Conservation (phyloP, 306 rosid species). For the Castanopsis chinensis region DNA sequence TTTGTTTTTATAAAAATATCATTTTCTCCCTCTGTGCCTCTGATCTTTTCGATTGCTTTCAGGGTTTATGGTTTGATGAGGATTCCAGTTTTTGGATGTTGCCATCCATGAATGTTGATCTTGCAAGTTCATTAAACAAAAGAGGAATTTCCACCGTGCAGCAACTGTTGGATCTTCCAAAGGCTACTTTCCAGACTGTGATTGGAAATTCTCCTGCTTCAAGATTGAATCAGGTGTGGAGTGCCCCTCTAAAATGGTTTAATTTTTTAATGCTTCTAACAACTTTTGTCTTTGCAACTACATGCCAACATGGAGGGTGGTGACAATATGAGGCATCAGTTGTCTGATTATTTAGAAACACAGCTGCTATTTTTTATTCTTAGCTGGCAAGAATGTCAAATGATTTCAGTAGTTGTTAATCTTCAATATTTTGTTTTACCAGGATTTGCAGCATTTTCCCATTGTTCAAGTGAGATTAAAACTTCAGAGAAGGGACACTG, state of each 20-base stretch:
- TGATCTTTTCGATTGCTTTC: conserved; percentile 31
- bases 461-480: conserved; percentile 57
- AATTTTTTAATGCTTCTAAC: conserved; percentile 11
- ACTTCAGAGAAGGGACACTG: conserved; percentile 47
- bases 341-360: not conserved
- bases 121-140: conserved; percentile 50
- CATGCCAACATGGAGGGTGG: too few species aligned
- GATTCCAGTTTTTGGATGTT: conserved; percentile 91
- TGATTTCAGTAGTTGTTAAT: conserved; percentile 13
- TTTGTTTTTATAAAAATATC: not conserved
- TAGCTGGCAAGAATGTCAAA: conserved; percentile 7
- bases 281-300: not conserved
- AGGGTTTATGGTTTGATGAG: conserved; percentile 89
- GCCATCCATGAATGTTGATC: conserved; percentile 77
- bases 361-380: not conserved
- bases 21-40: not conserved
- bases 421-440: conserved; percentile 12
- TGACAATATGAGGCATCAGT: too few species aligned
- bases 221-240: conserved; percentile 64
- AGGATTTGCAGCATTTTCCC: conserved; percentile 88
- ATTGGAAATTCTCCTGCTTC: conserved; percentile 73
- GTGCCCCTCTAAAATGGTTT: conserved; percentile 13
- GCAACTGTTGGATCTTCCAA: conserved; percentile 69
- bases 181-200: conserved; percentile 55
- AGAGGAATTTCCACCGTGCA: conserved; percentile 53